phyloP scores from a whole-genome alignment of 768 basidiomycete genomes.

The Termitomyces sp. region DNA sequence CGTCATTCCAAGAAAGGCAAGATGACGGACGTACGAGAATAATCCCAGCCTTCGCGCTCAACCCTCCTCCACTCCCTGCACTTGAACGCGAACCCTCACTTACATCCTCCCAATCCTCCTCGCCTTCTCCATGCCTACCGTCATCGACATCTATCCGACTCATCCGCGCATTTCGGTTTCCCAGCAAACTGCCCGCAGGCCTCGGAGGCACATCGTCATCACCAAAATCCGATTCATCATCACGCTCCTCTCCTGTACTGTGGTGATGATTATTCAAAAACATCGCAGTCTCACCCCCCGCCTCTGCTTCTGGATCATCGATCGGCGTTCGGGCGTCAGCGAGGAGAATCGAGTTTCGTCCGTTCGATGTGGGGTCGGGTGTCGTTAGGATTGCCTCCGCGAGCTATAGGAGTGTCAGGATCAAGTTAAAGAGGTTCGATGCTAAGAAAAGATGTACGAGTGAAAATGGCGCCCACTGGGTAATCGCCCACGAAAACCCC shows the following conservation, averaged over 20 bases:
- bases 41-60: constrained; percentile 84
- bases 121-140: constrained; percentile 9
- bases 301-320: constrained; percentile 25
- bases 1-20: not conserved
- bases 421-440: not conserved
- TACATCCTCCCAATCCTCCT: constrained; percentile 23
- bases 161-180: constrained; percentile 41
- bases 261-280: constrained; percentile 7
- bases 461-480: constrained; percentile 91
- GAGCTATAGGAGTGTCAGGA: constrained; percentile 39
- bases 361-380: constrained; percentile 29
- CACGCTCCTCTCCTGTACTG: not conserved
- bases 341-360: constrained; percentile 34
- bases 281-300: constrained; percentile 19
- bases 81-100: not conserved
- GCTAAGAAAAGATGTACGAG: constrained; percentile 44
- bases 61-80: constrained; percentile 13
- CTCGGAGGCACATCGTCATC: constrained; percentile 8
- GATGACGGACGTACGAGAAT: constrained; percentile 55
- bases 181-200: constrained; percentile 20
- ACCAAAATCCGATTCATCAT: constrained; percentile 1
- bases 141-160: constrained; percentile 38
- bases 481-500: constrained; percentile 91
- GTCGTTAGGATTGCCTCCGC: constrained; percentile 82
- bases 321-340: constrained; percentile 36